Evolutionary conservation across 176 grass and related monocot species (phyloP).

Genomic region (Avena atlantica): DNA sequence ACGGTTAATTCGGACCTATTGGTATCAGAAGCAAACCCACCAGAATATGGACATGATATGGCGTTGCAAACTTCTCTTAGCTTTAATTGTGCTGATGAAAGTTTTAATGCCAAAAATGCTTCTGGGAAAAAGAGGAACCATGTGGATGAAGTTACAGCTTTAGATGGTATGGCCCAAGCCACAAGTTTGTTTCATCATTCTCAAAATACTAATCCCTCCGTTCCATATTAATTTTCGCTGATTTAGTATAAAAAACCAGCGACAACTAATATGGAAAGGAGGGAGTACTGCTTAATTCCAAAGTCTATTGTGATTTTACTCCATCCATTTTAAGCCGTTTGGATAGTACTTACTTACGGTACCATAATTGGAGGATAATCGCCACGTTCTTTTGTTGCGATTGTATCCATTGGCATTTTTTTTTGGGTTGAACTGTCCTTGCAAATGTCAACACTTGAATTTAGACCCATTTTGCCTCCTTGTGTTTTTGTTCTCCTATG

Average conservation of each 20-base stretch:
- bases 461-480: not conserved
- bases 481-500: not conserved
- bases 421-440: not conserved
- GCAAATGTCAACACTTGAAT: not conserved
- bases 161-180: conserved; percentile 25
- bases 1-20: conserved; percentile 37
- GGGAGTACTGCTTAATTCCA: not conserved
- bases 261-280: too few species aligned
- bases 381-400: not conserved
- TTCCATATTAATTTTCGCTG: too few species aligned
- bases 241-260: too few species aligned
- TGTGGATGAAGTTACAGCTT: conserved; percentile 34
- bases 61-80: conserved; percentile 48
- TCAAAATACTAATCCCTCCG: not conserved
- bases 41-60: conserved; percentile 51
- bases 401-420: not conserved
- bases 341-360: not conserved
- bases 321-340: not conserved
- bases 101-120: conserved; percentile 2
- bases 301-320: conserved; percentile 22
- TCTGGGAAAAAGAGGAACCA: conserved; percentile 39
- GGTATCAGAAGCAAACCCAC: conserved; percentile 29
- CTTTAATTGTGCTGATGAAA: conserved; percentile 31
- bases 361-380: not conserved
- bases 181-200: not conserved